These are phyloP conservation scores for Dichotomopilus funicola DNA, from an alignment of 2,329 filamentous ascomycete genomes.

Conservation along the genomic window DNA sequence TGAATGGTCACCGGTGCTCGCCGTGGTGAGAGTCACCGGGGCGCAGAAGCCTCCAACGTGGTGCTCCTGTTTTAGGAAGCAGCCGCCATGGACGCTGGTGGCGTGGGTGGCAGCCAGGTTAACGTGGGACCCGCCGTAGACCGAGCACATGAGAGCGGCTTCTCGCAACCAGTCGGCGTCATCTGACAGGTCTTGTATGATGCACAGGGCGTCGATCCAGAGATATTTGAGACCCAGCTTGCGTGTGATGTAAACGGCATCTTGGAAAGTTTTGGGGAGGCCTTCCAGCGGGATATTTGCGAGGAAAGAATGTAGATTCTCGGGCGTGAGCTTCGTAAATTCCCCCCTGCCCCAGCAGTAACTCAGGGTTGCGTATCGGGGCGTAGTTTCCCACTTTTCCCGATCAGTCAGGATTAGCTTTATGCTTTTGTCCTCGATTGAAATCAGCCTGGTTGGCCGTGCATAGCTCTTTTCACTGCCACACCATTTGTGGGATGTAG, in stretches of 20 bases:
- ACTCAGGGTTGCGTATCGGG: constrained; percentile 15
- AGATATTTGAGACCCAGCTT: constrained; percentile 14
- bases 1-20: neutral
- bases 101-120: constrained; percentile 8
- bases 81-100: neutral
- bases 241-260: constrained; percentile 11
- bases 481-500: too few species aligned
- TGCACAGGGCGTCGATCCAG: constrained; percentile 22
- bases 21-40: too few species aligned
- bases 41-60: too few species aligned
- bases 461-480: too few species aligned
- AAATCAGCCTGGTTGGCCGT: too few species aligned
- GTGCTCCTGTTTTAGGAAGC: neutral
- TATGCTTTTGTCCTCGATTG: too few species aligned
- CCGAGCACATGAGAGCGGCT: constrained; percentile 13
- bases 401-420: too few species aligned
- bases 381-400: too few species aligned
- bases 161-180: constrained; percentile 15
- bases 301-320: neutral
- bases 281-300: constrained; percentile 2
- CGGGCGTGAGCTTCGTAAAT: constrained; percentile 1
- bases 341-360: constrained; percentile 15
- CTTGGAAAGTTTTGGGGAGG: constrained; percentile 13
- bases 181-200: too few species aligned
- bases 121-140: constrained; percentile 14